Conservation (phyloP, 129 eudicot genomes). For the Gnaphalium uliginosum region DNA sequence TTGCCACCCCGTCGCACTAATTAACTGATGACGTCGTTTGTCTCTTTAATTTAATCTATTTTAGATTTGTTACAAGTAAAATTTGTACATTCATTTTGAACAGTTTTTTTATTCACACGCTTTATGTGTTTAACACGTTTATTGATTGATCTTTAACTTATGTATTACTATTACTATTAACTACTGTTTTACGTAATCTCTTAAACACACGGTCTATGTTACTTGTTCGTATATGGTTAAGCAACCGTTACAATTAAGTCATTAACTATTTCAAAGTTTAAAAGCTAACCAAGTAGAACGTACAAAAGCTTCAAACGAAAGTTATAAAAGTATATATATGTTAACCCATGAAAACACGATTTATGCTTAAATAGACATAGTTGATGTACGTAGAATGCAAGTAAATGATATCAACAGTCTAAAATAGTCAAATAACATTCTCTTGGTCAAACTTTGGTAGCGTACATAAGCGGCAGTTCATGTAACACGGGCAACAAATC, state of each 20-base stretch:
- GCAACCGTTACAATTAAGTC: not conserved
- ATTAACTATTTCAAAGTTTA: not conserved
- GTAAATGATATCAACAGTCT: not conserved
- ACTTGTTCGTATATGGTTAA: not conserved
- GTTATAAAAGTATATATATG: not conserved
- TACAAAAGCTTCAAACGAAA: not conserved
- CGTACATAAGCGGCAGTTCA: slow-evolving; percentile 11
- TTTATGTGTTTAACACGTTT: too few species aligned
- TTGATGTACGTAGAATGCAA: not conserved
- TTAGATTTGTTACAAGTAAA: too few species aligned
- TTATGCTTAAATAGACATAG: not conserved
- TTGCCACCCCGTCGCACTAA: not conserved
- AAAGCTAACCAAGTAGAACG: not conserved
- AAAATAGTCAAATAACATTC: slow-evolving; percentile 9
- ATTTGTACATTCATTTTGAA: too few species aligned
- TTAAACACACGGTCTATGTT: too few species aligned
- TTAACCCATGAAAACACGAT: not conserved
- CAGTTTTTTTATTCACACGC: too few species aligned
- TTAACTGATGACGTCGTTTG: not conserved
- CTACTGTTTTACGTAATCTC: too few species aligned
- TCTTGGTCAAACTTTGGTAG: slow-evolving; percentile 18
- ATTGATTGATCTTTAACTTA: too few species aligned
- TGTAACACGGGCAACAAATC: slow-evolving; percentile 9
- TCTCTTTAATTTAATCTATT: too few species aligned
- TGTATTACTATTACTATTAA: too few species aligned